Percentiles rank a stretch among this genome's conserved stretches.
Evolutionary conservation across 306 rosid genomes (phyloP).

Genomic region (Quercus dentata): DNA sequence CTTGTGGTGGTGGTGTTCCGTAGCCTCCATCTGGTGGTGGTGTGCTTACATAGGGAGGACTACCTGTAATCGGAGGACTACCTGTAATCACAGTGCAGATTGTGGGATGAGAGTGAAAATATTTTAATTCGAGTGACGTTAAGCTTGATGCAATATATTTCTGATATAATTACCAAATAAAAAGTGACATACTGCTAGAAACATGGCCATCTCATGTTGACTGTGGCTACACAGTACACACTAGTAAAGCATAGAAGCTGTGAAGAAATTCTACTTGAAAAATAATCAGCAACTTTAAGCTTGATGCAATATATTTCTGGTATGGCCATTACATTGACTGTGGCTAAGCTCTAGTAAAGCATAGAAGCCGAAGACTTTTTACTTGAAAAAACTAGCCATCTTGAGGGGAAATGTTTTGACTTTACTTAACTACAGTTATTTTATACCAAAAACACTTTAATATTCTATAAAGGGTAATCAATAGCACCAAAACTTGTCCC

Average conservation of each 20-base stretch:
- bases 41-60: conserved; percentile 34
- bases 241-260: no score
- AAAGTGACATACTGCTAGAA: no score
- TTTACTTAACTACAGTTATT: no score
- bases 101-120: conserved; percentile 1
- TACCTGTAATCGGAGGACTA: conserved; percentile 42
- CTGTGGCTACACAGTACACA: no score
- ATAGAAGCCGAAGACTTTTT: neutral
- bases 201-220: no score
- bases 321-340: neutral
- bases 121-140: neutral
- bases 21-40: conserved; percentile 29
- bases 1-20: neutral
- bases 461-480: neutral
- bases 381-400: neutral
- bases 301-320: neutral
- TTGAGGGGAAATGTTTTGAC: neutral
- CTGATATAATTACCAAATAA: neutral
- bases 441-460: no score
- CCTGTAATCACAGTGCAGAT: conserved; percentile 24
- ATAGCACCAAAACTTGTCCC: neutral
- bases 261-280: no score
- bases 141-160: neutral
- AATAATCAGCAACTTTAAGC: neutral
- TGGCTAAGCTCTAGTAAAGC: neutral